Conservation (phyloP, 306 rosid species). For the Urtica urens region DNA sequence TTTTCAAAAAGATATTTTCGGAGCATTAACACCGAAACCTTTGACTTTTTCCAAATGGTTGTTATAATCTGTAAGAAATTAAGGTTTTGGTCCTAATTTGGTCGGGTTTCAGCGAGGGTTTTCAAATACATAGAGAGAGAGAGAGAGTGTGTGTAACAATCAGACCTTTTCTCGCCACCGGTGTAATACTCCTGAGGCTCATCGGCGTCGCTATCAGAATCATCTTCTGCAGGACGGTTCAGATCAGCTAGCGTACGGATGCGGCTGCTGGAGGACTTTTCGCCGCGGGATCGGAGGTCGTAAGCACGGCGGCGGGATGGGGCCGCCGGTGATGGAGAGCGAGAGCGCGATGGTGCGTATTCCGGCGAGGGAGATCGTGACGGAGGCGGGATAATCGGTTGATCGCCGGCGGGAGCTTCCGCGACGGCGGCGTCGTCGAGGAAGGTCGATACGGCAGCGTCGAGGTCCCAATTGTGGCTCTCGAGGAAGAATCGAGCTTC, state of each 20-base stretch:
- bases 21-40: too few relatives aligned
- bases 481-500: constrained; percentile 82
- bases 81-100: too few relatives aligned
- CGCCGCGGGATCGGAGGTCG: constrained; percentile 57
- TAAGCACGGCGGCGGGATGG: constrained; percentile 31
- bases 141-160: constrained; percentile 9
- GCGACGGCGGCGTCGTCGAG: constrained; percentile 30
- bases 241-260: constrained; percentile 58
- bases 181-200: constrained; percentile 69
- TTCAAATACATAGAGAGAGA: too few relatives aligned
- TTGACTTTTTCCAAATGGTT: too few relatives aligned
- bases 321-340: constrained; percentile 30
- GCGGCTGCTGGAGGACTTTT: constrained; percentile 34
- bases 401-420: constrained; percentile 1
- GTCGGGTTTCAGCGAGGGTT: too few relatives aligned
- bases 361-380: constrained; percentile 20
- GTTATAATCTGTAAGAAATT: too few relatives aligned
- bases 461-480: constrained; percentile 74
- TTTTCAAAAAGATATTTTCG: too few relatives aligned
- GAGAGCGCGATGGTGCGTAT: constrained; percentile 16
- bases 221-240: constrained; percentile 33
- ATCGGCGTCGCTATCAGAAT: constrained; percentile 54
- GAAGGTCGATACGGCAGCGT: constrained; percentile 81
- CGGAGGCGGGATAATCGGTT: constrained; percentile 10
- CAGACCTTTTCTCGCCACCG: constrained; percentile 95